Evolutionary conservation across 495 filamentous ascomycete genomes (phyloP).

Genomic region (Tuber aestivum): DNA sequence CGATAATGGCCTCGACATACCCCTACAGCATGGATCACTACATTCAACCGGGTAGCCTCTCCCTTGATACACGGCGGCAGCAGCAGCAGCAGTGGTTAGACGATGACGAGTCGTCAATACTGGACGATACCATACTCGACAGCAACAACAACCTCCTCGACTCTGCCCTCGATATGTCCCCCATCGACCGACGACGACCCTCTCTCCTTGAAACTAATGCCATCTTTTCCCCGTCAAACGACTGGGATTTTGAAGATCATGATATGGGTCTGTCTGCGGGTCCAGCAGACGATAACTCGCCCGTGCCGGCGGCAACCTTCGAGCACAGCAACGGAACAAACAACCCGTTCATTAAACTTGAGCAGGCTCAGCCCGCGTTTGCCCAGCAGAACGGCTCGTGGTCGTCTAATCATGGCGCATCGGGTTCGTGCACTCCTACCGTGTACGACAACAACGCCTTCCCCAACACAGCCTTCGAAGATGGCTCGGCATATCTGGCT

Average conservation of each 20-base stretch:
- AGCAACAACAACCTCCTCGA: conserved; percentile 57
- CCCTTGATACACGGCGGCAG: conserved; percentile 38
- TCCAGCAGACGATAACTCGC: conserved; percentile 44
- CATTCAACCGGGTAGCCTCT: conserved; percentile 34
- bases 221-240: conserved; percentile 59
- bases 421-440: conserved; percentile 47
- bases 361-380: conserved; percentile 46
- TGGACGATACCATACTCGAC: conserved; percentile 82
- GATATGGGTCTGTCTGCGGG: conserved; percentile 50
- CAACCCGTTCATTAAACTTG: conserved; percentile 49
- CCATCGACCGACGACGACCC: conserved; percentile 60
- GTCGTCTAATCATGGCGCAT: conserved; percentile 42
- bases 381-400: conserved; percentile 46
- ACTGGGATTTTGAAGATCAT: conserved; percentile 52
- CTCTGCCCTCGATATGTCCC: conserved; percentile 64
- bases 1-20: conserved; percentile 39
- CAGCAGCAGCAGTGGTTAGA: conserved; percentile 52
- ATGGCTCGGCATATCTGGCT: conserved; percentile 41
- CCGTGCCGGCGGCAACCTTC: conserved; percentile 42
- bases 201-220: conserved; percentile 66
- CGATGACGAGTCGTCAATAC: conserved; percentile 72
- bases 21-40: conserved; percentile 43
- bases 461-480: conserved; percentile 44
- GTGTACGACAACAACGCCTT: conserved; percentile 44
- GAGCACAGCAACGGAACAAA: conserved; percentile 47